phyloP scores from a whole-genome alignment of 208 protist genomes.

The Crithidia brevicula region DNA sequence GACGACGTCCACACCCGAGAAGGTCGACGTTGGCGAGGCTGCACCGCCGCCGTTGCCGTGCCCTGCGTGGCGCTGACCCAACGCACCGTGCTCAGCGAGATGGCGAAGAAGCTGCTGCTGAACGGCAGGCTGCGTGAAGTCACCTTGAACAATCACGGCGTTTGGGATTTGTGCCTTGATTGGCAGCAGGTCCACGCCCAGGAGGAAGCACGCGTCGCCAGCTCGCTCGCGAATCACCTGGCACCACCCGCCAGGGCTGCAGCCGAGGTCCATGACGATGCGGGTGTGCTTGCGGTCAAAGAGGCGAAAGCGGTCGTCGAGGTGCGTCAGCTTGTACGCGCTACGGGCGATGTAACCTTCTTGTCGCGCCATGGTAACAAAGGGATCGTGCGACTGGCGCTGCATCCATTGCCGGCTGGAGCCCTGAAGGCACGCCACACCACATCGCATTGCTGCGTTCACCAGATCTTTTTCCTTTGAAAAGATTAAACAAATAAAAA shows the following conservation, averaged over 20 bases:
- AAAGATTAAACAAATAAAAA: too few relatives aligned
- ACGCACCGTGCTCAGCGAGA: slow-evolving; percentile 14
- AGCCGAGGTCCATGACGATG: slow-evolving; percentile 79
- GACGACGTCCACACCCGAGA: slow-evolving; percentile 57
- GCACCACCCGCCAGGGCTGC: slow-evolving; percentile 87
- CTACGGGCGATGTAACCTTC: slow-evolving; percentile 82
- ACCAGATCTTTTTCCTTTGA: too few relatives aligned
- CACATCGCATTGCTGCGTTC: slow-evolving; percentile 21
- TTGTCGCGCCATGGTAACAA: slow-evolving; percentile 63
- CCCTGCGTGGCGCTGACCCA: too few relatives aligned
- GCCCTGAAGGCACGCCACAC: slow-evolving; percentile 6
- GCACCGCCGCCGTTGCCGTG: too few relatives aligned
- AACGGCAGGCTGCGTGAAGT: slow-evolving; percentile 58
- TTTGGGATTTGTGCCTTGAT: slow-evolving; percentile 56
- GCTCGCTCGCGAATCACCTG: slow-evolving; percentile 79
- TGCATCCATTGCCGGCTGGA: slow-evolving; percentile 63
- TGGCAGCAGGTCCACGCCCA: slow-evolving; percentile 72
- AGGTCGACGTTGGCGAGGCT: background rate
- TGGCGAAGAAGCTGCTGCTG: slow-evolving; percentile 46
- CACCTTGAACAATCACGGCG: slow-evolving; percentile 72
- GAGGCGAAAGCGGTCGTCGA: slow-evolving; percentile 74
- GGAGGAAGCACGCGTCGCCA: slow-evolving; percentile 64
- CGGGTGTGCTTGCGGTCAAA: slow-evolving; percentile 49
- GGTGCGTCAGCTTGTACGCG: slow-evolving; percentile 75
- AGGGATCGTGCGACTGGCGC: slow-evolving; percentile 63